Evolutionary conservation across 2,329 filamentous ascomycete species (phyloP).

Genomic region (Monilinia fructigena): DNA sequence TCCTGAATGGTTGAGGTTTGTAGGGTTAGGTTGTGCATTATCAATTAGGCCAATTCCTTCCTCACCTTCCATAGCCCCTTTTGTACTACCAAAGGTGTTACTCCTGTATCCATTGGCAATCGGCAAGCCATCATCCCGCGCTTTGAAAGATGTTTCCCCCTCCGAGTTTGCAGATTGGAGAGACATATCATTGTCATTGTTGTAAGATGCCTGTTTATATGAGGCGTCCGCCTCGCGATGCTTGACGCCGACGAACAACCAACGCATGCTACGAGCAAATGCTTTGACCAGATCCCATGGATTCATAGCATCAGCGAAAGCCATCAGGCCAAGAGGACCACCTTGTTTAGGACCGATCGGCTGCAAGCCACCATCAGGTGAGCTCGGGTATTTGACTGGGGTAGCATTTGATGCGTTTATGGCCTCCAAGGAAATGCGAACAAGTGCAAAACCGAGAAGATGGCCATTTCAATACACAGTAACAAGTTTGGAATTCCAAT

Average conservation of each 20-base stretch:
- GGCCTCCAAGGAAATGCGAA: slow-evolving; percentile 78
- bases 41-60: slow-evolving; percentile 37
- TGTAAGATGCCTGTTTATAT: slow-evolving; percentile 43
- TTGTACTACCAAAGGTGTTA: slow-evolving; percentile 34
- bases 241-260: slow-evolving; percentile 74
- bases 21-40: slow-evolving; percentile 38
- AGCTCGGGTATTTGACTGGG: slow-evolving; percentile 1
- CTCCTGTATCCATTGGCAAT: slow-evolving; percentile 39
- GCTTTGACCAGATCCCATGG: slow-evolving; percentile 82
- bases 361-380: slow-evolving; percentile 40
- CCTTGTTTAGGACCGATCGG: slow-evolving; percentile 55
- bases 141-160: slow-evolving; percentile 30
- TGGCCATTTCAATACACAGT: slow-evolving; percentile 80
- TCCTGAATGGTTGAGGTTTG: slow-evolving; percentile 26
- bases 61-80: slow-evolving; percentile 29
- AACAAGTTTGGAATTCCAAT: slow-evolving; percentile 76
- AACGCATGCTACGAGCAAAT: slow-evolving; percentile 68
- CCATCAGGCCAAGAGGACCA: slow-evolving; percentile 62
- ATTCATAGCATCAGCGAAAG: slow-evolving; percentile 71
- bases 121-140: slow-evolving; percentile 28
- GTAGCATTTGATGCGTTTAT: slow-evolving; percentile 50
- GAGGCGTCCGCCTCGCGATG: slow-evolving; percentile 54
- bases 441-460: slow-evolving; percentile 74
- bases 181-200: slow-evolving; percentile 30
- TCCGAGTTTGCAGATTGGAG: slow-evolving; percentile 25